Conservation (phyloP, 1,284 basidiomycete species). For the Puccinia horiana region DNA sequence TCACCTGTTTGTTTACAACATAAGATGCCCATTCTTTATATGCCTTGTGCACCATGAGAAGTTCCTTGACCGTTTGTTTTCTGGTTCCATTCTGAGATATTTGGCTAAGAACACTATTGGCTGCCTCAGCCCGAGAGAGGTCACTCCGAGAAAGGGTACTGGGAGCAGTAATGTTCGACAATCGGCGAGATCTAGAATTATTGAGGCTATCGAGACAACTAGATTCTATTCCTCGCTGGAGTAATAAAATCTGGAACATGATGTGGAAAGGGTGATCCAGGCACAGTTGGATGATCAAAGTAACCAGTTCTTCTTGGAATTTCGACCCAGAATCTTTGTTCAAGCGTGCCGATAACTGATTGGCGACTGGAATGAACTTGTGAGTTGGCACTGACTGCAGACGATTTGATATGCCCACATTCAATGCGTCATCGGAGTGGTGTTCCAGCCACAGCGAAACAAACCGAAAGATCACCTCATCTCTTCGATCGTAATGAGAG, state of each 20-base stretch:
- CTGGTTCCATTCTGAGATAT: conserved; percentile 63
- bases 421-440: conserved; percentile 67
- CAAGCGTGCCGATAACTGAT: conserved; percentile 86
- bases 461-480: conserved; percentile 75
- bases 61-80: conserved; percentile 63
- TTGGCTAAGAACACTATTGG: conserved; percentile 69
- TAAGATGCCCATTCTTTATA: conserved; percentile 74
- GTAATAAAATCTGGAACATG: conserved; percentile 82
- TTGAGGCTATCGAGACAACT: conserved; percentile 51
- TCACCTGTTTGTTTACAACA: conserved; percentile 44
- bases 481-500: conserved; percentile 69
- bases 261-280: conserved; percentile 91
- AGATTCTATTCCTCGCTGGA: conserved; percentile 54
- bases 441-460: conserved; percentile 90
- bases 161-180: conserved; percentile 44
- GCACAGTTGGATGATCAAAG: conserved; percentile 74
- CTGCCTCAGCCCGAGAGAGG: conserved; percentile 67
- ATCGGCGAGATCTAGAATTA: conserved; percentile 48
- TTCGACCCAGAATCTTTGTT: conserved; percentile 58
- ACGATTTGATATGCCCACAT: conserved; percentile 63
- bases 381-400: conserved; percentile 74
- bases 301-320: conserved; percentile 70
- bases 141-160: conserved; percentile 36
- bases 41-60: conserved; percentile 72
- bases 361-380: conserved; percentile 85